Base-by-base conservation (phyloP, 108 stramenopile genomes). In the Cyclotella kingstonii region DNA sequence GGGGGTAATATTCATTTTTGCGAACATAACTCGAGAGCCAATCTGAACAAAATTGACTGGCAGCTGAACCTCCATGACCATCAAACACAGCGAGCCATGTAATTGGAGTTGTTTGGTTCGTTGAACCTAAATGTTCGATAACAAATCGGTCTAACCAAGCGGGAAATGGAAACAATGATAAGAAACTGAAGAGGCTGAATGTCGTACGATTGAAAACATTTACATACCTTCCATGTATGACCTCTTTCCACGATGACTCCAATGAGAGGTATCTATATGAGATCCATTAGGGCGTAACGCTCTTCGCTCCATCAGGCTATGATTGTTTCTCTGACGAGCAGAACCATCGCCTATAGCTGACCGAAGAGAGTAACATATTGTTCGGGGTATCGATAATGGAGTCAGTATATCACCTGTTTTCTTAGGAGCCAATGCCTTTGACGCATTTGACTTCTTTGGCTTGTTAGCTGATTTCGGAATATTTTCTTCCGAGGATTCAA, bases 61-160 rank as follows among this genome's bases (percentile, higher is more conserved):
- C 93, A 46, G 93, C 84, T 34, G 85, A 85, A 35, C 95, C 95
- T 17, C 96, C 97, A 57, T 99, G 98, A 0, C 98, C 98, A 67
- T 99, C 98, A 68, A 94, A 99, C 2, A 97, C 85, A 14, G 93
- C 96, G 26, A 64, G 52, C 76, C 47, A 83, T 57, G 46, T 84
- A 74, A 63, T 81, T 60, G 64, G 88, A 12, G 38, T 30, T 9
- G 50, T 23, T 36, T 54, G 61, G 45, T 40, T 60, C 2, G 86
- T 82, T n/a, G 85, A 73, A 15, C 87, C 90, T 54, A 91, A 61
- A 52, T 87, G 81, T 59, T 91, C 87, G 49, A 91, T 80, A 1
- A 73, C 85, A 66, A 87, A 91, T 51, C 89, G 75, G 41, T 66
- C 80, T 60, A n/a, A n/a, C n/a, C n/a, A n/a, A n/a, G n/a, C n/a